Evolutionary conservation across 495 filamentous ascomycete species (phyloP).

Genomic region (Bombardia bombarda): DNA sequence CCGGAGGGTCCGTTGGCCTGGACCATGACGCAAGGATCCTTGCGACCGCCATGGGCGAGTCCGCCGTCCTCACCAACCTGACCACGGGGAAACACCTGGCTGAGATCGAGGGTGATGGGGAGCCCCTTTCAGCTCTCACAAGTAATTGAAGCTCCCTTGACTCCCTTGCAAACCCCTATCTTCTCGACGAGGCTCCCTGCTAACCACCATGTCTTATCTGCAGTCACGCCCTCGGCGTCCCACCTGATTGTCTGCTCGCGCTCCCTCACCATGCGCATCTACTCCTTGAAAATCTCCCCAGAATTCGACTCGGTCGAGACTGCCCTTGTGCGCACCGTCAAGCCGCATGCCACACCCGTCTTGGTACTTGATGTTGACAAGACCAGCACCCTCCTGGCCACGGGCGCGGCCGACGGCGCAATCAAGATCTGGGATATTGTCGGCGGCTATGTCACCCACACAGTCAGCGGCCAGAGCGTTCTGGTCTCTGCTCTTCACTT

Average conservation of each 20-base stretch:
- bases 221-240: conserved; percentile 80
- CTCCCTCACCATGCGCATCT: conserved; percentile 89
- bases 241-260: conserved; percentile 87
- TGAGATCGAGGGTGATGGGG: conserved; percentile 90
- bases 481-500: conserved; percentile 87
- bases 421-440: conserved; percentile 96
- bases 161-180: neutral
- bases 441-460: conserved; percentile 88
- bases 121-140: conserved; percentile 78
- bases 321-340: conserved; percentile 67
- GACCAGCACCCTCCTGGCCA: conserved; percentile 84
- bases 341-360: conserved; percentile 86
- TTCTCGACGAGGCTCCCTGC: neutral
- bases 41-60: conserved; percentile 79
- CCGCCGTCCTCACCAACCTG: conserved; percentile 80
- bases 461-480: conserved; percentile 84
- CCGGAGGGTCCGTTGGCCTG: conserved; percentile 79
- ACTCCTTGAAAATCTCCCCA: conserved; percentile 55
- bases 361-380: conserved; percentile 74
- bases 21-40: conserved; percentile 76
- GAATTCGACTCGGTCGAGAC: conserved; percentile 49
- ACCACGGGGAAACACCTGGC: conserved; percentile 74
- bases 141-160: conserved; percentile 49
- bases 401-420: conserved; percentile 81
- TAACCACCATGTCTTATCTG: neutral